Percentiles rank a stretch among this genome's conserved stretches.
Conservation (phyloP, 108 stramenopile species). For the Stephanodiscus minutulus region DNA sequence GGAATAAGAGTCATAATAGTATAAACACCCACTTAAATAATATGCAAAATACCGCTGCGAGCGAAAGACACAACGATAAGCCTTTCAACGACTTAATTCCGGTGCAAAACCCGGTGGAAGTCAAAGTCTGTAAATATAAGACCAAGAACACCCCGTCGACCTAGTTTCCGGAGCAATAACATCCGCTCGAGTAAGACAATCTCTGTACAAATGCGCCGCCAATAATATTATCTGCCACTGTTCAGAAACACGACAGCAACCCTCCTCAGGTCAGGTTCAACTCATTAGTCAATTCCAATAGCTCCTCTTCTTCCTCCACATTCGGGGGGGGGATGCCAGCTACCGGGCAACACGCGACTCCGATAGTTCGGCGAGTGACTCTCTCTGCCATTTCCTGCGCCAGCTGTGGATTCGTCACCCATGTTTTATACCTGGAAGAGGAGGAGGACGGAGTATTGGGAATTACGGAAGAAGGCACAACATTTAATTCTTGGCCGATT, state of each 20-base stretch:
- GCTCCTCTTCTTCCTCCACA: constrained; percentile 43
- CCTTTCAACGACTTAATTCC: too few relatives aligned
- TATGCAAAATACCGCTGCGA: too few relatives aligned
- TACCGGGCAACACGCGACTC: constrained; percentile 64
- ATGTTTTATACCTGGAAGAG: constrained; percentile 67
- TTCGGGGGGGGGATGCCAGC: constrained; percentile 53
- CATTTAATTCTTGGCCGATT: not conserved
- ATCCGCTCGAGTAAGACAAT: not conserved
- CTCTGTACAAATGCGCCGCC: not conserved
- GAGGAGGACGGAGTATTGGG: constrained; percentile 36
- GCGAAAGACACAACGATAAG: too few relatives aligned
- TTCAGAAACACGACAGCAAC: not conserved
- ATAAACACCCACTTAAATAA: too few relatives aligned
- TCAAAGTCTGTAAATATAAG: too few relatives aligned
- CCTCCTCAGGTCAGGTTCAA: constrained; percentile 47
- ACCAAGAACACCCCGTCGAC: too few relatives aligned
- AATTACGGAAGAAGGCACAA: not conserved
- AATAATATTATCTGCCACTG: not conserved
- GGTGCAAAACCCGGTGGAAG: too few relatives aligned
- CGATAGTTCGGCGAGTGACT: constrained; percentile 75
- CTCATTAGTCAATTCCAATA: constrained; percentile 53
- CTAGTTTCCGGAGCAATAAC: too few relatives aligned
- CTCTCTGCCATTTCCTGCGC: constrained; percentile 74
- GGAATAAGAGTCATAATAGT: too few relatives aligned
- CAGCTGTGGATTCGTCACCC: constrained; percentile 75